phyloP scores from a whole-genome alignment of 2,329 filamentous ascomycete genomes.

The Camillea tinctor region DNA sequence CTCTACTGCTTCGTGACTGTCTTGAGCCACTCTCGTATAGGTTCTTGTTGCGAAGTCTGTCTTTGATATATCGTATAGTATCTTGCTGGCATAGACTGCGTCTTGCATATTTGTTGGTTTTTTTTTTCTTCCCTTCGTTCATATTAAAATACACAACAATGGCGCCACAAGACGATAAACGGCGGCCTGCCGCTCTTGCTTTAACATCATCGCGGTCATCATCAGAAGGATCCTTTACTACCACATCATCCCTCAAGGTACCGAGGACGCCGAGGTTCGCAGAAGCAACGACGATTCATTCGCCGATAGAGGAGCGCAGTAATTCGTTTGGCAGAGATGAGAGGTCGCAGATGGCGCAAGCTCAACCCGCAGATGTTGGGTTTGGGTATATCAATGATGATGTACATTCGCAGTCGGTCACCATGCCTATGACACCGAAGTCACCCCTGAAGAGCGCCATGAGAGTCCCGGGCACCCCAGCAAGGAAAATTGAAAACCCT shows the following conservation, averaged over 20 bases:
- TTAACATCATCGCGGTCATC: slow-evolving; percentile 49
- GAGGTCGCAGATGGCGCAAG: slow-evolving; percentile 55
- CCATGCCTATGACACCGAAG: slow-evolving; percentile 66
- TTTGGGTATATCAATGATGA: slow-evolving; percentile 82
- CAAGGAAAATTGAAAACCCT: slow-evolving; percentile 69
- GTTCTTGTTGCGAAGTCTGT: slow-evolving; percentile 28
- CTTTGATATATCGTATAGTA: slow-evolving; percentile 26
- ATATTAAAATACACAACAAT: slow-evolving; percentile 29
- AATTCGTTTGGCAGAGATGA: slow-evolving; percentile 56
- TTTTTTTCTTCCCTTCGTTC: slow-evolving; percentile 36
- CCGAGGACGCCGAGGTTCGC: slow-evolving; percentile 77
- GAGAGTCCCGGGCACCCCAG: slow-evolving; percentile 81
- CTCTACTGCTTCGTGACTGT: slow-evolving; percentile 38
- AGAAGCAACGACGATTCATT: slow-evolving; percentile 77
- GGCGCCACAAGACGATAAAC: slow-evolving; percentile 50
- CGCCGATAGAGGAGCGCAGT: slow-evolving; percentile 62
- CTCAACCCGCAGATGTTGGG: slow-evolving; percentile 81
- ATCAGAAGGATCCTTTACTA: slow-evolving; percentile 51
- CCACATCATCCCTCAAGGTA: slow-evolving; percentile 59
- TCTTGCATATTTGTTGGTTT: slow-evolving; percentile 32
- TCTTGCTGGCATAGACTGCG: slow-evolving; percentile 35
- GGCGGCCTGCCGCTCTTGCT: slow-evolving; percentile 56
- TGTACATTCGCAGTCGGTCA: slow-evolving; percentile 53
- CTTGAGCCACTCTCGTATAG: slow-evolving; percentile 26
- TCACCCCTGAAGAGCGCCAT: slow-evolving; percentile 88